Base-by-base conservation (phyloP, 129 eudicot genomes). In the Mikania micrantha region DNA sequence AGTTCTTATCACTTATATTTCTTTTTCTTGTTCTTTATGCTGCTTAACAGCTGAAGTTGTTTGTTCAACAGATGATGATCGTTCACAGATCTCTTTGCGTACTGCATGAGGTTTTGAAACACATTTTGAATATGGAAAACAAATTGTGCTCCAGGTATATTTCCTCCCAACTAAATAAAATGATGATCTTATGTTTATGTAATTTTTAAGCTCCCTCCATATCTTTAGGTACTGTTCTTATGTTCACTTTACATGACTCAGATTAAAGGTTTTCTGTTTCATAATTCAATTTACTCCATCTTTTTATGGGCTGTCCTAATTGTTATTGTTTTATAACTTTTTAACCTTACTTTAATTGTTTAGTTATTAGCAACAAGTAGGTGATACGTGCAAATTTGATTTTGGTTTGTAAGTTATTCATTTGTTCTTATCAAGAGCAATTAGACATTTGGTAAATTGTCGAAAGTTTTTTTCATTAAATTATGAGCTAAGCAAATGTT, bases 41-140 rank as follows among this genome's bases (percentile, higher is more conserved):
- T 64, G 42, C 56, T 64, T 27, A 53, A 27, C 1, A 49, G 17
- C 58, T 38, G 52, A 9, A 31, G 13, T 58, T 54, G n/a, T 45
- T 54, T 80, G 70, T 78, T 74, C 39, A 52, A 71, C 95, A 90
- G 97, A 84, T 39, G 69, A 72, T 60, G 70, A 78, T 90, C 77
- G 84, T 85, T 74, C 80, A 75, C 50, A 79, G 82, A 66, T 81
- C 95, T 71, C 82, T 90, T 47, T 79, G 84, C 22, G 73, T 90
- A 41, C 71, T 90, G 24, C 85, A 71, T 74, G 72, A 64, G 64
- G 74, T 79, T 70, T 79, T 87, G 79, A 77, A 71, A 66, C 74
- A 71, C 77, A 48, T 78, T 42, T 42, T 74, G 35, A 42, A 59
- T 67, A 71, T 73, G 76, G 84, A 81, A 41, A 81, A 66, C 74